These are phyloP conservation scores for Groenewaldozyma tartarivorans DNA, from an alignment of 805 yeast genomes.

Conservation along the genomic window DNA sequence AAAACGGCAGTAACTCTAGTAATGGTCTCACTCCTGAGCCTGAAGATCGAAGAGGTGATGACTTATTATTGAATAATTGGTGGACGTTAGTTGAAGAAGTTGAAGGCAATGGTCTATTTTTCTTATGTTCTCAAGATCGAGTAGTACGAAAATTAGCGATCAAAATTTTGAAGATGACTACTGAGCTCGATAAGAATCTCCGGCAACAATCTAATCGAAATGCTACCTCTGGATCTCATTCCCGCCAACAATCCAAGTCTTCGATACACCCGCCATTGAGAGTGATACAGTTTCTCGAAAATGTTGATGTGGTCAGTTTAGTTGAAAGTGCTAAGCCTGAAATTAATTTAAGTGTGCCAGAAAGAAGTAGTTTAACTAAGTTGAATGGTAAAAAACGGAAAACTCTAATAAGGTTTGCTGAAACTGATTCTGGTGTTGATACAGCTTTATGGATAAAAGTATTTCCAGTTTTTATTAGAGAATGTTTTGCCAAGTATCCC, in stretches of 20 bases:
- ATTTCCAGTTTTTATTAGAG: conserved; percentile 64
- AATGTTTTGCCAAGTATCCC: conserved; percentile 74
- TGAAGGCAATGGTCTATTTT: conserved; percentile 91
- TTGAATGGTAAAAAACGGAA: conserved; percentile 51
- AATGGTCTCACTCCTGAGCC: conserved; percentile 17
- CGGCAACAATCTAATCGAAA: conserved; percentile 28
- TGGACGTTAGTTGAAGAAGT: conserved; percentile 86
- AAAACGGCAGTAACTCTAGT: conserved; percentile 23
- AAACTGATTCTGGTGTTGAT: conserved; percentile 89
- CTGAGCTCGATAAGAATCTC: conserved; percentile 81
- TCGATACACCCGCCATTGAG: conserved; percentile 19
- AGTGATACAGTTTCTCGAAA: conserved; percentile 62
- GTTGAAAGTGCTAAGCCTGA: conserved; percentile 42
- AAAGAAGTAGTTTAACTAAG: conserved; percentile 59
- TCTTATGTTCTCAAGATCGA: conserved; percentile 80
- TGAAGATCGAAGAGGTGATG: conserved; percentile 17
- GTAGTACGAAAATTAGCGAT: conserved; percentile 67
- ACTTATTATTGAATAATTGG: conserved; percentile 40
- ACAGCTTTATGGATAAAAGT: conserved; percentile 92
- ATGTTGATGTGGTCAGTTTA: conserved; percentile 55
- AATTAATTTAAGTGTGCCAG: conserved; percentile 52
- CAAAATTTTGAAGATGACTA: conserved; percentile 62
- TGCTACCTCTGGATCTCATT: conserved; percentile 10
- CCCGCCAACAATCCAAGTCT: conserved; percentile 12
- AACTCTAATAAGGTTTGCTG: conserved; percentile 68